Percentiles rank a stretch among this genome's conserved stretches.
Conservation (phyloP, 257 asterid species). For the Penstemon davidsonii region DNA sequence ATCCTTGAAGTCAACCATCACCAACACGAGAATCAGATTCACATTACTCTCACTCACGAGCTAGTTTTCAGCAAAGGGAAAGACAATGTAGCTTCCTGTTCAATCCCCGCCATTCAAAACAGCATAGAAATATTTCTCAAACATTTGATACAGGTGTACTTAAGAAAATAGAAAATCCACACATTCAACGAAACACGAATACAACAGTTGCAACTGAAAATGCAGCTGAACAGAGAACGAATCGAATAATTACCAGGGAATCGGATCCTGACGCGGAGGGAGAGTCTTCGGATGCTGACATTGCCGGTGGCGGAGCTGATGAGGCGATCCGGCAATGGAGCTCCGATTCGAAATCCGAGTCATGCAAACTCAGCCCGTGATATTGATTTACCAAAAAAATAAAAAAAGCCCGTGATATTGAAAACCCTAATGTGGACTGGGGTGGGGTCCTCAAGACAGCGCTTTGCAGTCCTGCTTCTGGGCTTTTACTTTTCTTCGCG, state of each 20-base stretch:
- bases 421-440: slow-evolving; percentile 54
- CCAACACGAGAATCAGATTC: slow-evolving; percentile 1
- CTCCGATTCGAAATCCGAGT: slow-evolving; percentile 47
- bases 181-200: not conserved
- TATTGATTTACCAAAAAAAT: not conserved
- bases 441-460: slow-evolving; percentile 38
- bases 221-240: slow-evolving; percentile 19
- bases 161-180: not conserved
- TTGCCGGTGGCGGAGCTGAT: slow-evolving; percentile 13
- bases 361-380: slow-evolving; percentile 42
- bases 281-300: slow-evolving; percentile 22
- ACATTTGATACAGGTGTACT: slow-evolving; percentile 22
- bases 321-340: slow-evolving; percentile 67
- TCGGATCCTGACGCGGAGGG: slow-evolving; percentile 56
- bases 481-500: slow-evolving; percentile 33
- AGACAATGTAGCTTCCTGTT: slow-evolving; percentile 40
- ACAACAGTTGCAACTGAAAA: slow-evolving; percentile 21
- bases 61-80: slow-evolving; percentile 6
- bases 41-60: not conserved
- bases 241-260: slow-evolving; percentile 39
- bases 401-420: not conserved
- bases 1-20: slow-evolving; percentile 19
- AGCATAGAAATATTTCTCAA: not conserved
- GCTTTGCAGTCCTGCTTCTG: slow-evolving; percentile 37
- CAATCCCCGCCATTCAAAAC: slow-evolving; percentile 23